phyloP scores from a whole-genome alignment of 257 asterid species.

The Cruciata laevipes region DNA sequence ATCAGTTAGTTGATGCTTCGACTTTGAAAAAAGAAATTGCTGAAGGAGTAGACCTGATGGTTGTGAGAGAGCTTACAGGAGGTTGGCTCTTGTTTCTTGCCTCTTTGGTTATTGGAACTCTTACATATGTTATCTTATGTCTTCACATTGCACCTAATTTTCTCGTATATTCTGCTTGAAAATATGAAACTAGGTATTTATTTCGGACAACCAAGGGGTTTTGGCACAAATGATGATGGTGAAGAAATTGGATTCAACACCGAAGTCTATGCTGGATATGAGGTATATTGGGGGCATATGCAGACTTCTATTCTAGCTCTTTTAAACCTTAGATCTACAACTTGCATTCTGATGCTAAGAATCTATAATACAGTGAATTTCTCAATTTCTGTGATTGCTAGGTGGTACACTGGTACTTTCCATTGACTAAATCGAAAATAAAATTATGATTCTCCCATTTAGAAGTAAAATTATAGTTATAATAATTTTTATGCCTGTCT shows the following conservation, averaged over 20 bases:
- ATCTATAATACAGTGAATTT: not conserved
- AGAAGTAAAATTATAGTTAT: too few relatives aligned
- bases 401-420: not conserved
- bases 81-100: constrained; percentile 37
- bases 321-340: not conserved
- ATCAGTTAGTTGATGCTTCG: constrained; percentile 90
- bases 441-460: not conserved
- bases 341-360: not conserved
- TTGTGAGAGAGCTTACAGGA: constrained; percentile 97
- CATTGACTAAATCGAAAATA: too few relatives aligned
- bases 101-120: not conserved
- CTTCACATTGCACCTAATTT: not conserved
- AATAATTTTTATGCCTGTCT: too few relatives aligned
- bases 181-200: constrained; percentile 57
- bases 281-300: constrained; percentile 39
- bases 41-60: constrained; percentile 97
- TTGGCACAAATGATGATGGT: constrained; percentile 66
- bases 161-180: not conserved
- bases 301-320: not conserved
- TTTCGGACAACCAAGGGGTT: constrained; percentile 96
- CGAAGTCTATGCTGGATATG: constrained; percentile 75
- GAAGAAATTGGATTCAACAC: constrained; percentile 92
- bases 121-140: not conserved
- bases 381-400: not conserved
- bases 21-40: constrained; percentile 92